Evolutionary conservation across 148 eudicot genomes (phyloP).

Genomic region (Salicornia ramosissima): DNA sequence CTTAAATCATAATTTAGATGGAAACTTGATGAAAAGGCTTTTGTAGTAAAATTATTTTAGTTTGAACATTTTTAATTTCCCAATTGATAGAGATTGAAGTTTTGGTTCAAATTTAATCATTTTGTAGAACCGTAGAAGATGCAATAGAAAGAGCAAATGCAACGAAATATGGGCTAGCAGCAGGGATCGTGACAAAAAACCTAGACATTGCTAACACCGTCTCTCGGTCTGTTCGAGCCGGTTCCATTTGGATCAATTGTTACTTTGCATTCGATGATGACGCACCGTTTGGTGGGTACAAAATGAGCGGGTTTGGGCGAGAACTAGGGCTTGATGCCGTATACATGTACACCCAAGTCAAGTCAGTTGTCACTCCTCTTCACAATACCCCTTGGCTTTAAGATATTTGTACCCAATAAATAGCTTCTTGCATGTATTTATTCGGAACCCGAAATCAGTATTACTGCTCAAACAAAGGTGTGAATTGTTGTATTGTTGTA

Average conservation of each 20-base stretch:
- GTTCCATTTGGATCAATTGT: conserved; percentile 74
- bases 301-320: conserved; percentile 79
- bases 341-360: conserved; percentile 57
- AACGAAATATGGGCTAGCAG: conserved; percentile 64
- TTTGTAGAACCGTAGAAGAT: conserved; percentile 60
- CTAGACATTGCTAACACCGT: conserved; percentile 70
- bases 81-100: no score
- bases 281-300: conserved; percentile 69
- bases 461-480: no score
- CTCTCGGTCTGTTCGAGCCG: conserved; percentile 64
- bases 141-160: conserved; percentile 66
- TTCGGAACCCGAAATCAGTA: no score
- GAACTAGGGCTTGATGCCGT: conserved; percentile 61
- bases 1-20: no score
- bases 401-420: neutral
- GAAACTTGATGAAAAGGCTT: no score
- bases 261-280: conserved; percentile 65
- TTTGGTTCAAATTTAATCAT: no score
- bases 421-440: no score
- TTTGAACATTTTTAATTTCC: no score
- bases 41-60: no score
- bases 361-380: conserved; percentile 69
- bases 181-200: conserved; percentile 69
- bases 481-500: no score
- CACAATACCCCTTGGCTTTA: conserved; percentile 66